These are phyloP conservation scores for Helminthosporium solani DNA, from an alignment of 2,329 filamentous ascomycete species.

Conservation along the genomic window DNA sequence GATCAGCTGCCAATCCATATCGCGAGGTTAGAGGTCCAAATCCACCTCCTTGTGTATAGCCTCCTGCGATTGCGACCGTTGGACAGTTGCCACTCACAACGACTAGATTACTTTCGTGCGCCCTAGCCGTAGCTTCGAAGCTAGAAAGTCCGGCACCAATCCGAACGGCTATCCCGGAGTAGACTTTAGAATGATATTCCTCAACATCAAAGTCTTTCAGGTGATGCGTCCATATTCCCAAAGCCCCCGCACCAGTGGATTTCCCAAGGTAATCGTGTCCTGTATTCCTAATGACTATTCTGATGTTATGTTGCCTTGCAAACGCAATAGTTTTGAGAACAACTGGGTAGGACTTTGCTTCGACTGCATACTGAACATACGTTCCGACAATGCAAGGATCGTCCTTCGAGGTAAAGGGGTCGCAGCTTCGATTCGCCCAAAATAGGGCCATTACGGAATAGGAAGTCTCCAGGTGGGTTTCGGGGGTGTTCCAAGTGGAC, in stretches of 20 bases:
- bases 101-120: slow-evolving; percentile 9
- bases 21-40: slow-evolving; percentile 45
- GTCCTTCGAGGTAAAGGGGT: slow-evolving; percentile 2
- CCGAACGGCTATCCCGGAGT: slow-evolving; percentile 11
- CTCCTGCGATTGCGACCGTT: slow-evolving; percentile 48
- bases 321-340: slow-evolving; percentile 11
- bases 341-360: slow-evolving; percentile 18
- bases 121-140: slow-evolving; percentile 12
- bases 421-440: slow-evolving; percentile 10
- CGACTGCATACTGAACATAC: slow-evolving; percentile 35
- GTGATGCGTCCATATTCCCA: slow-evolving; percentile 19
- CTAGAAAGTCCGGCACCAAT: slow-evolving; percentile 13
- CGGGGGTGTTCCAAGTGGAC: too few species aligned
- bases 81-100: slow-evolving; percentile 13
- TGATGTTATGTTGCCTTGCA: slow-evolving; percentile 14
- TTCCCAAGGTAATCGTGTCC: slow-evolving; percentile 22
- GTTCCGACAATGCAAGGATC: slow-evolving; percentile 15
- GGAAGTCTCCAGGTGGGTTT: slow-evolving; percentile 28
- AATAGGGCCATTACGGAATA: not conserved
- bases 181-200: slow-evolving; percentile 1
- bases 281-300: slow-evolving; percentile 18
- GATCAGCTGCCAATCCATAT: slow-evolving; percentile 16
- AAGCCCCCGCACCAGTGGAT: slow-evolving; percentile 13
- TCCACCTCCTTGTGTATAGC: slow-evolving; percentile 48
- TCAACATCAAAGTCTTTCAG: slow-evolving; percentile 10